Evolutionary conservation across 2,329 filamentous ascomycete genomes (phyloP).

Genomic region (Scedosporium dehoogii): DNA sequence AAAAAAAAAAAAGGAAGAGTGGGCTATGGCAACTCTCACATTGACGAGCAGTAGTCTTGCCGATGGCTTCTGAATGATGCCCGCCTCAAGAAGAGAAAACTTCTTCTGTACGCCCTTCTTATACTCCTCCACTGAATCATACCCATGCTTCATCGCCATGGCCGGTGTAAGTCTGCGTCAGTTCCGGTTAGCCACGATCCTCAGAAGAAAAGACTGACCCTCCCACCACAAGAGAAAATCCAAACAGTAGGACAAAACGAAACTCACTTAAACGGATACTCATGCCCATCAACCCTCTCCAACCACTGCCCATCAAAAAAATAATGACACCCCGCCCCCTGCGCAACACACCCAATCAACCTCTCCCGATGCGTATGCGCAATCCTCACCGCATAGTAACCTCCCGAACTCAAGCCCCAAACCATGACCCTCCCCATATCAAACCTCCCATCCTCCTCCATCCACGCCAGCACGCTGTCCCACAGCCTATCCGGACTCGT

Average conservation of each 20-base stretch:
- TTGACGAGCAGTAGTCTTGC: conserved; percentile 52
- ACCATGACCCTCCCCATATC: conserved; percentile 47
- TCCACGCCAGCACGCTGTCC: conserved; percentile 51
- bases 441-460: conserved; percentile 38
- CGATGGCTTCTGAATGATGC: conserved; percentile 44
- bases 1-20: not conserved
- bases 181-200: not conserved
- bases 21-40: conserved; percentile 23
- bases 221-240: not conserved
- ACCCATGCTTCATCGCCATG: conserved; percentile 55
- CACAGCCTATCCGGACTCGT: conserved; percentile 50
- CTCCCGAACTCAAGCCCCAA: conserved; percentile 57
- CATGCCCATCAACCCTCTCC: conserved; percentile 51
- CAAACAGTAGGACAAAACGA: not conserved
- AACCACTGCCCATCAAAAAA: conserved; percentile 47
- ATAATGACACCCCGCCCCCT: conserved; percentile 46
- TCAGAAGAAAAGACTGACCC: not conserved
- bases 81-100: conserved; percentile 52
- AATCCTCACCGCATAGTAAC: conserved; percentile 59
- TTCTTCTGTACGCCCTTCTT: conserved; percentile 43
- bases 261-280: conserved; percentile 50
- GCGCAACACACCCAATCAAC: conserved; percentile 47
- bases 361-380: conserved; percentile 53
- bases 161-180: conserved; percentile 36
- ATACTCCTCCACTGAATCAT: conserved; percentile 43